Base-by-base conservation (phyloP, 805 yeast genomes). In the Geotrichum ghanense region DNA sequence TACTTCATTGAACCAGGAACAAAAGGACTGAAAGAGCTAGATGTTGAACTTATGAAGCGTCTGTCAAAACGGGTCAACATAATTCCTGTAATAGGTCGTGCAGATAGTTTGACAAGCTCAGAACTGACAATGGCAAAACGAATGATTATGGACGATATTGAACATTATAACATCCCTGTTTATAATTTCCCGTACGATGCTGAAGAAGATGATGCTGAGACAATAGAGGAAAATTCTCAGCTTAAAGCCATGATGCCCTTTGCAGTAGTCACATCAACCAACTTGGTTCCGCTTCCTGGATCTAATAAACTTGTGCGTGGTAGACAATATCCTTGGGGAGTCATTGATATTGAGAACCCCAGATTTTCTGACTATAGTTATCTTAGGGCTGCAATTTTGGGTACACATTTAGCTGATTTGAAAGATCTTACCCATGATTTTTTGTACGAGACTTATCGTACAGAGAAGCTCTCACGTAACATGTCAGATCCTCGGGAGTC, bases 401-500 rank as follows among this genome's bases (percentile, higher is more conserved):
- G 89, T 10, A 73, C 86, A 6, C 92, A 83, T 59, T 68, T 84
- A 53, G 83, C 79, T 59, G 92, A 83, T 57, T 76, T 83, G 58
- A 83, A 83, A 65, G 94, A 84, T 56, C 69, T 83, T 49, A 85
- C 94, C 22, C 87, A 82, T 56, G 84, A 79, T 55, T 71, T 78
- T 63, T 65, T 83, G 45, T 83, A 83, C 63, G 94, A 83, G 59
- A 78, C 80, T 48, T 83, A 83, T 61, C 75, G 94, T 69, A 80
- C 88, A 17, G 89, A 81, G 56, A 71, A 82, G 54, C 67, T 83
- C 55, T 76, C 84, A 16, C 41, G 46, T 27, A 52, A 56, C 23
- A 56, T 50, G 24, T 50, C 48, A 9, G 45, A 46, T 27, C 37
- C 41, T 19, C 53, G 53, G 22, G 53, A 46, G 21, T 52, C 60